Evolutionary conservation across 371 early-diverging fungal genomes (phyloP), one percentile per base, ranked within the genome.

Genomic region (Parasitella parasitica): DNA sequence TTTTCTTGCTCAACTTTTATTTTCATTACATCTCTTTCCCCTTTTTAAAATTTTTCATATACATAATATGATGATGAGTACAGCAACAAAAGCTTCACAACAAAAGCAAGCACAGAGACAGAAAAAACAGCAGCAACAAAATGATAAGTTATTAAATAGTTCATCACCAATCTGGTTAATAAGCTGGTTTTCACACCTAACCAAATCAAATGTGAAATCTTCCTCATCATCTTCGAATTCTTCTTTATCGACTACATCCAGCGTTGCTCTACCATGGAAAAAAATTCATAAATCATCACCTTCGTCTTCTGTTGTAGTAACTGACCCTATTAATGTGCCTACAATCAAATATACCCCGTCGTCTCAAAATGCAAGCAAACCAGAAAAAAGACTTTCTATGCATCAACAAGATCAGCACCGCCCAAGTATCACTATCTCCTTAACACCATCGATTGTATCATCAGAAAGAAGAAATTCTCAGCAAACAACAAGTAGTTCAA

Each of bases 381-480:
- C 43, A 43, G 43, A 43, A 43, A 43, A 43, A 20, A 18, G 22
- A 32, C 20, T 12, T 12, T 34, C n/a, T 24, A 39, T 9, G n/a
- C 54, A 13, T 5, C 48, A 51, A 11, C 35, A 20, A 57, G 43
- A 50, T 24, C 32, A 57, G 22, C 43, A 43, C 30, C 52, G 63
- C 18, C 61, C 70, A 15, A 67, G 63, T 35, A 67, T 67, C 4
- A 67, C 63, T 1, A 62, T 63, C 2, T 63, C 56, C 22, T 30
- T 34, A 15, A 43, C 46, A 22, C 32, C 39, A 15, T 39, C 48
- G 5, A 28, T 20, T 13, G 53, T 41, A n/a, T 49, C 57, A 22
- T 69, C 65, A 6, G 71, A 69, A 27, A 61, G 73, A 49, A 54
- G 73, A 27, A 65, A 66, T 24, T 73, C 74, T 36, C 74, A 73